Evolutionary conservation across 768 basidiomycete genomes (phyloP), one percentile per base, ranked within the genome.

Genomic region (Phylloporus scabripes): DNA sequence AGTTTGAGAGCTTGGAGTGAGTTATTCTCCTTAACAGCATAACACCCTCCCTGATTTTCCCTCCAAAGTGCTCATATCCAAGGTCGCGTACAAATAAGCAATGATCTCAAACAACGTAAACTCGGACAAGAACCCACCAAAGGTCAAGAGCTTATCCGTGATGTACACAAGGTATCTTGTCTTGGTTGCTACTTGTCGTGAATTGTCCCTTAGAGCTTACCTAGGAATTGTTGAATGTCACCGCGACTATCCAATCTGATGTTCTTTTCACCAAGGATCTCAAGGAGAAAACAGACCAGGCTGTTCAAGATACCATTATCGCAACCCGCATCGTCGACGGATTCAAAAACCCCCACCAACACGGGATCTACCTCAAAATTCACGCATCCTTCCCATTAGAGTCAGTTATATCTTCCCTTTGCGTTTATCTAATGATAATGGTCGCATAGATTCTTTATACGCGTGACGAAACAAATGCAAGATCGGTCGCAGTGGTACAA

Each of bases 331-430:
- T 91, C 48, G 73, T 92, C 42, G 88, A 90, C 55, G 88, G 82
- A 7, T 87, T 85, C 69, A 78, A 75, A 53, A 85, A 84, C 59
- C 84, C 85, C 3, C 86, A 89, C 49, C 80, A 81, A 57, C 77
- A 81, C 50, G 81, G 78, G 18, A 74, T 74, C 20, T 81, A 86
- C 65, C 70, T 90, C 44, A 89, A 87, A 61, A 85, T 85, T 43
- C 80, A 89, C 51, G 85, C 89, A 2, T 74, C 72, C n/a, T 92
- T 91, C 67, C 89, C 89, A 20, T 70, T 88, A 9, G 89, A 90
- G 86, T 90, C 55, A 41, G 82, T 72, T 55, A n/a, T 32, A 11
- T 17, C 5, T 17, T 34, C 38, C 31, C 1, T 15, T 11, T 49
- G 15, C 29, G 6, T 12, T 42, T 7, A 3, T n/a, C n/a, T 17